These are phyloP conservation scores for Boletus reticuloceps DNA, from an alignment of 768 basidiomycete genomes.

Conservation along the genomic window DNA sequence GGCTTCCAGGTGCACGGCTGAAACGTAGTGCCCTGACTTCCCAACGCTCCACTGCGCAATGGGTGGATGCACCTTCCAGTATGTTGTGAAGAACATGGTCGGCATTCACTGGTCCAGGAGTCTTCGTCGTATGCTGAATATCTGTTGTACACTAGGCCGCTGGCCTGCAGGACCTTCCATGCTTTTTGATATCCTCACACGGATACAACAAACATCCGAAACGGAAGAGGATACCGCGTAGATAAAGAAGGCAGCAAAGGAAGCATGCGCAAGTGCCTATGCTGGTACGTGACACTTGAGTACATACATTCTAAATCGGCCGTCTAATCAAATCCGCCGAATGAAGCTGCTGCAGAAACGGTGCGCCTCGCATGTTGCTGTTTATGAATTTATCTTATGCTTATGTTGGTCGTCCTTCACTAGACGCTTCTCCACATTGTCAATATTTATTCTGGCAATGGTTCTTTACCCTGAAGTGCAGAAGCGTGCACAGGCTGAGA, in stretches of 20 bases:
- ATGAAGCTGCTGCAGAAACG: constrained; percentile 13
- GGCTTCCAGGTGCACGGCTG: no score
- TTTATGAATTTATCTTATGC: not conserved
- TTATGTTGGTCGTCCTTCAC: not conserved
- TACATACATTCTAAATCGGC: not conserved
- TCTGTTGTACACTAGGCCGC: no score
- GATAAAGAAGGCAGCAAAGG: constrained; percentile 1
- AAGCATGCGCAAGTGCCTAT: constrained; percentile 8
- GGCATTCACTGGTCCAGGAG: no score
- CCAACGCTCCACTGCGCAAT: no score
- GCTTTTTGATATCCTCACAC: not conserved
- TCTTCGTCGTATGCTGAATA: no score
- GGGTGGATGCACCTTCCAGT: no score
- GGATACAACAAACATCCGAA: not conserved
- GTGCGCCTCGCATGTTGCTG: not conserved
- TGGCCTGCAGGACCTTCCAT: no score
- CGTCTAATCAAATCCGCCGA: not conserved
- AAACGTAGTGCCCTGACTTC: no score
- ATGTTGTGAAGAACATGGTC: no score
- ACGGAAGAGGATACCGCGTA: not conserved
- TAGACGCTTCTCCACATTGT: constrained; percentile 6
- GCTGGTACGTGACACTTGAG: constrained; percentile 2
- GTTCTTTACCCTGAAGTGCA: constrained; percentile 15
- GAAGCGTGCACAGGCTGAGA: constrained; percentile 13
- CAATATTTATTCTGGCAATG: constrained; percentile 11